Conservation (phyloP, 2,329 filamentous ascomycete genomes). For the Incumbomyces delicatus region DNA sequence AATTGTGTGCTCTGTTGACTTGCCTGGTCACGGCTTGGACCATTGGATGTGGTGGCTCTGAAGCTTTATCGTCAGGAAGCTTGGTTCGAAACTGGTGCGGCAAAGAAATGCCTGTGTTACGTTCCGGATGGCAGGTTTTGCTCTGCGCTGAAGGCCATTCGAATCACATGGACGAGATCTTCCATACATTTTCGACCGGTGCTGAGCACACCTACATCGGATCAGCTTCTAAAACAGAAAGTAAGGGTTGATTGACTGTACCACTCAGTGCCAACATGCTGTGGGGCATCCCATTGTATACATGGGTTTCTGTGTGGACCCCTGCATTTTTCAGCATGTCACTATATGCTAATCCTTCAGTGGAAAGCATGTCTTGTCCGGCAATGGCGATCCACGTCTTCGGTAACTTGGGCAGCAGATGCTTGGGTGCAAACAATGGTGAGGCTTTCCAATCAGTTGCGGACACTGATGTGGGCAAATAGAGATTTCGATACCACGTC, state of each 20-base stretch:
- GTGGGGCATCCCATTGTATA: constrained; percentile 47
- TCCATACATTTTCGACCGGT: background rate
- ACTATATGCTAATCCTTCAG: constrained; percentile 44
- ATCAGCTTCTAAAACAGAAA: background rate
- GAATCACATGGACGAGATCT: background rate
- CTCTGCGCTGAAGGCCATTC: background rate
- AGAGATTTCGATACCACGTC: constrained; percentile 46
- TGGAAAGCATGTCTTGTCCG: constrained; percentile 45
- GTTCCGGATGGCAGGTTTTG: too few species aligned
- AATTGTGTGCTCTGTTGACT: too few species aligned
- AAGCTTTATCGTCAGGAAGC: too few species aligned
- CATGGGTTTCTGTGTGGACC: constrained; percentile 38
- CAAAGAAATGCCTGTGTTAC: too few species aligned
- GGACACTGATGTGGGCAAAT: constrained; percentile 37
- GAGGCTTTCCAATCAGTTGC: constrained; percentile 45
- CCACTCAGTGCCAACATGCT: constrained; percentile 50
- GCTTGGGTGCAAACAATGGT: constrained; percentile 39
- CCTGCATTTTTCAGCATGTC: constrained; percentile 38
- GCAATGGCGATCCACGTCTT: constrained; percentile 44
- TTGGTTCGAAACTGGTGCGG: too few species aligned
- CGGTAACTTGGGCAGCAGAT: constrained; percentile 42
- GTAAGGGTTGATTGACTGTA: background rate
- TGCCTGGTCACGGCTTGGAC: too few species aligned
- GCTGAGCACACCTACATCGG: background rate
- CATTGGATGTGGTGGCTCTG: too few species aligned